Base-by-base conservation (phyloP, 257 asterid genomes). In the Petunia secreta region DNA sequence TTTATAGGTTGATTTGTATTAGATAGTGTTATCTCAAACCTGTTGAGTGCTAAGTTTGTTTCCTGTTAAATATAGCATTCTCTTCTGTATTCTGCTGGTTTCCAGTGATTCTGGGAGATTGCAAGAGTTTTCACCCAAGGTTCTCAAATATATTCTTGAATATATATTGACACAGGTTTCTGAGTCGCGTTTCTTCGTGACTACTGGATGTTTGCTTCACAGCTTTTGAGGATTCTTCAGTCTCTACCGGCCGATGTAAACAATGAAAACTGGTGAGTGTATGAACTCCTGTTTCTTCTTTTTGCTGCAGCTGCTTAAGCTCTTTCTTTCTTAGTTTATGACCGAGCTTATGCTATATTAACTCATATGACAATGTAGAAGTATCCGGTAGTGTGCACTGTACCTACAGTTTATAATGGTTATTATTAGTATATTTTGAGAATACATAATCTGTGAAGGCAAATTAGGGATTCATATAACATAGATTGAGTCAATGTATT, bases 151-250 rank as follows among this genome's bases (percentile, higher is more conserved):
- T 38, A 1, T 10, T 50, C 54, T 76, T 60, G 80, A 76, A 54
- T 76, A 41, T 57, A 15, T 76, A 2, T 43, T 76, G 52, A 2
- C 54, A 7, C 55, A 76, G 68, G 74, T 53, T 62, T 25, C 25
- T 83, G 38, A 60, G 36, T 79, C 46, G n/a, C 75, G 46, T 76
- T 52, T 62, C 55, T 80, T 77, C 37, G 82, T 71, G 57, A 84
- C 39, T 89, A 5, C 48, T 87, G 87, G 89, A 88, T 91, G 97
- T 84, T 89, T 78, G 93, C 87, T 71, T 81, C 94, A 58, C 92
- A 87, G 84, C 88, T 89, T 58, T 79, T 91, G 87, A 84, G 90
- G 79, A 83, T 90, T 89, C 92, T 94, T 52, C 81, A 86, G 74
- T 83, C 92, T 80, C 77, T 89, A 82, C 93, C 87, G 54, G 80